These are phyloP conservation scores for Metarhizium brunneum DNA, from an alignment of 2,329 filamentous ascomycete species.

Conservation along the genomic window DNA sequence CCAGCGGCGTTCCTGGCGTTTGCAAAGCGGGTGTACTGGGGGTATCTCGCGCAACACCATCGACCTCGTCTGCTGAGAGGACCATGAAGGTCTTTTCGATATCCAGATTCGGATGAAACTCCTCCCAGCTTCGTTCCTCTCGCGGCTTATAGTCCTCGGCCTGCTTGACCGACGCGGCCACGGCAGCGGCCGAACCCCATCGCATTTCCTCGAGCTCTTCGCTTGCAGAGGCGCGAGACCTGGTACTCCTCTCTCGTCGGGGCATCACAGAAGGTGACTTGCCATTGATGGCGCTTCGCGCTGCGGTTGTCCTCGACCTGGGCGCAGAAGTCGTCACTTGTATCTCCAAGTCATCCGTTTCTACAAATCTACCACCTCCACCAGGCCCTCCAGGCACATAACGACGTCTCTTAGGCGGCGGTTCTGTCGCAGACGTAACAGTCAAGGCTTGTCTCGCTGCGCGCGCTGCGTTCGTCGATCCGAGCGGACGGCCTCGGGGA, in stretches of 20 bases:
- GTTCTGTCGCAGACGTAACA: constrained; percentile 37
- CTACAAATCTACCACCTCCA: constrained; percentile 75
- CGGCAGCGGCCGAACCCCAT: constrained; percentile 81
- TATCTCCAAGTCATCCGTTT: constrained; percentile 57
- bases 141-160: constrained; percentile 95
- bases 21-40: constrained; percentile 27
- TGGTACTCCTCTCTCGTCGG: constrained; percentile 48
- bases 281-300: constrained; percentile 32
- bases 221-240: constrained; percentile 42
- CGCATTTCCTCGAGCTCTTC: constrained; percentile 53
- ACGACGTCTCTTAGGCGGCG: constrained; percentile 59
- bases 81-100: constrained; percentile 73
- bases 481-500: constrained; percentile 37
- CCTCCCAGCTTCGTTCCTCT: constrained; percentile 94
- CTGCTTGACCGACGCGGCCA: constrained; percentile 78
- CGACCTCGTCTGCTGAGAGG: constrained; percentile 75
- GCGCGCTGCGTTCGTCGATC: constrained; percentile 31
- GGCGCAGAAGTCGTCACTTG: constrained; percentile 31
- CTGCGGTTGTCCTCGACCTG: constrained; percentile 32
- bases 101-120: constrained; percentile 93
- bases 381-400: constrained; percentile 84
- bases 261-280: constrained; percentile 34
- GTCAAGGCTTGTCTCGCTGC: constrained; percentile 27
- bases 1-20: constrained; percentile 17
- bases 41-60: constrained; percentile 49